phyloP scores from a whole-genome alignment of 352 stramenopile genomes.

The Phytophthora pini region DNA sequence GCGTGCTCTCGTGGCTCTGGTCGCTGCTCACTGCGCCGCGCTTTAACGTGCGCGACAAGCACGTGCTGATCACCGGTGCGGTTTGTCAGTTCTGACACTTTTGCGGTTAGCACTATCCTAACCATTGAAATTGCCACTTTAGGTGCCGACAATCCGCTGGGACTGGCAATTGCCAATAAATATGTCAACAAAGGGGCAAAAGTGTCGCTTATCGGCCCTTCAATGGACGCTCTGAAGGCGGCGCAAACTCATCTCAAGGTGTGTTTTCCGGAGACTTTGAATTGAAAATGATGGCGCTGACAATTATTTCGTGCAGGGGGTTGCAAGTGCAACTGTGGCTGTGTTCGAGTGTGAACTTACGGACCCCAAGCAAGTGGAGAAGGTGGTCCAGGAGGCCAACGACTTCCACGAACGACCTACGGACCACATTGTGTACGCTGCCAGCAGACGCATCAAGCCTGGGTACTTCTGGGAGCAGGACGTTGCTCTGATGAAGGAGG shows the following conservation, averaged over 20 bases:
- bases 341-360: constrained; percentile 49
- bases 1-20: constrained; percentile 55
- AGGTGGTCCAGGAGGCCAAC: constrained; percentile 59
- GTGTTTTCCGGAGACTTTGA: not conserved
- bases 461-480: constrained; percentile 69
- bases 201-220: constrained; percentile 56
- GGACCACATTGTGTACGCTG: constrained; percentile 67
- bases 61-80: constrained; percentile 68
- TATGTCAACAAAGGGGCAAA: constrained; percentile 60
- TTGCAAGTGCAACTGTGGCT: constrained; percentile 37
- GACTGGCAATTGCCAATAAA: constrained; percentile 68
- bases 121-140: constrained; percentile 1
- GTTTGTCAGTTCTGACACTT: not conserved
- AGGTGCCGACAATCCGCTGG: constrained; percentile 51
- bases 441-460: constrained; percentile 32
- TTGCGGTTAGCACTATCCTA: constrained; percentile 6
- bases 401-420: constrained; percentile 60
- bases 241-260: constrained; percentile 48
- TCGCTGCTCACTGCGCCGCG: constrained; percentile 49
- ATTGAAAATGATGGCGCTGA: not conserved
- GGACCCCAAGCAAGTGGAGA: constrained; percentile 43
- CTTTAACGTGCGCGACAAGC: constrained; percentile 55
- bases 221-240: constrained; percentile 39
- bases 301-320: constrained; percentile 19
- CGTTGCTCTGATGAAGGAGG: constrained; percentile 40